phyloP scores from a whole-genome alignment of 2,329 filamentous ascomycete genomes.

The Ascochyta pisi region DNA sequence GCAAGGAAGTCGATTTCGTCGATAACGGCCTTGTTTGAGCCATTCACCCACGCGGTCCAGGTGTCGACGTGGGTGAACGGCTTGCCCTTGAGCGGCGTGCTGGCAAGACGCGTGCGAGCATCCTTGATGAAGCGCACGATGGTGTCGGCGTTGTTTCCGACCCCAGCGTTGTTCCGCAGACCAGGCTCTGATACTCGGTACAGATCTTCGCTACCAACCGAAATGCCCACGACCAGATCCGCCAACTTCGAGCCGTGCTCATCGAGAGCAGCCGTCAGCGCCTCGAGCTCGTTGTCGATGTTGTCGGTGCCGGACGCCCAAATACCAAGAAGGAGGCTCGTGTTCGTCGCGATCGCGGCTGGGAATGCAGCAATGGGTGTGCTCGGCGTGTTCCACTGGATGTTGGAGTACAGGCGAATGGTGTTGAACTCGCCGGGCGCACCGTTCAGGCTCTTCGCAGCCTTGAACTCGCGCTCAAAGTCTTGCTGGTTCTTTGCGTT shows the following conservation, averaged over 20 bases:
- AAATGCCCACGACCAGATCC: conserved; percentile 46
- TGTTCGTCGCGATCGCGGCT: conserved; percentile 44
- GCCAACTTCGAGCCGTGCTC: conserved; percentile 60
- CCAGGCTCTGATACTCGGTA: conserved; percentile 76
- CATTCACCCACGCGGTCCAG: conserved; percentile 47
- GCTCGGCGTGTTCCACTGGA: conserved; percentile 70
- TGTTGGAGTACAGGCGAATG: conserved; percentile 75
- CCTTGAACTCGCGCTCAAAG: conserved; percentile 73
- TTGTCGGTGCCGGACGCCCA: conserved; percentile 61
- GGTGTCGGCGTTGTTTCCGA: conserved; percentile 66
- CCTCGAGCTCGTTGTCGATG: conserved; percentile 46
- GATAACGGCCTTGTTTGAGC: conserved; percentile 45
- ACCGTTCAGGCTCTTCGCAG: conserved; percentile 67
- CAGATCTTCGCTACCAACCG: conserved; percentile 55
- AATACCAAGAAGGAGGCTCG: conserved; percentile 47
- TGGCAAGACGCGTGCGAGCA: conserved; percentile 59
- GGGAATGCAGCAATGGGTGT: conserved; percentile 63
- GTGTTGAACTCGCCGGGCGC: conserved; percentile 70
- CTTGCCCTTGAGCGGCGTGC: conserved; percentile 63
- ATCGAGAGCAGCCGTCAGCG: conserved; percentile 40
- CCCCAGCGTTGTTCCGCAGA: conserved; percentile 65
- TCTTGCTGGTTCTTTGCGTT: conserved; percentile 65
- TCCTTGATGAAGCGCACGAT: conserved; percentile 66
- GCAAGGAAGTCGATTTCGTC: conserved; percentile 47
- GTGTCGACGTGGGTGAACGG: conserved; percentile 53